A percentile compares a stretch with the other conserved stretches of the same genome.
Conservation (phyloP, 2,329 filamentous ascomycete genomes). For the Helotiales sp. region DNA sequence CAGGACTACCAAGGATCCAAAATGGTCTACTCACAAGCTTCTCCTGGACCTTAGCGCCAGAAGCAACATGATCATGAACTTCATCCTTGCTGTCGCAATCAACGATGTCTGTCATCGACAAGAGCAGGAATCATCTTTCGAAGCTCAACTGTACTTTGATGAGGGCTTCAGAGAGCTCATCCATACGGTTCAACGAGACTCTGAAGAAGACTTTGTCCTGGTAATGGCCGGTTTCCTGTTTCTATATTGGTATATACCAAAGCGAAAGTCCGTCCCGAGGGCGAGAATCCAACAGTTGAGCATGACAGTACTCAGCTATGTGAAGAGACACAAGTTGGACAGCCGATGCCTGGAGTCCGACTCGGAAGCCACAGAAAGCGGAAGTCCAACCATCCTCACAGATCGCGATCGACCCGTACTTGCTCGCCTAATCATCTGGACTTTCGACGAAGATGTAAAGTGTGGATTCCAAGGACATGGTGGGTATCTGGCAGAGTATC, state of each 20-base stretch:
- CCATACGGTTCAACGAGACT: neutral
- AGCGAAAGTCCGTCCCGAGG: neutral
- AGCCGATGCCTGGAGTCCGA: constrained; percentile 2
- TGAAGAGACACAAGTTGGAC: constrained; percentile 7
- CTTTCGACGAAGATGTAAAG: constrained; percentile 11
- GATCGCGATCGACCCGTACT: constrained; percentile 1
- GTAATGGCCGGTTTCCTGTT: constrained; percentile 10
- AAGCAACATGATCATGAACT: constrained; percentile 8
- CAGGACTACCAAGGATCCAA: constrained; percentile 8
- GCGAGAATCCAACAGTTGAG: constrained; percentile 6
- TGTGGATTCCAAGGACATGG: constrained; percentile 11
- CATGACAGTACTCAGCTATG: neutral
- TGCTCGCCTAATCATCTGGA: constrained; percentile 11
- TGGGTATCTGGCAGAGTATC: constrained; percentile 5
- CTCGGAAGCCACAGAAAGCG: neutral
- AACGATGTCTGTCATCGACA: constrained; percentile 8
- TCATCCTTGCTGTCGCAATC: constrained; percentile 10
- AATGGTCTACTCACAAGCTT: constrained; percentile 13
- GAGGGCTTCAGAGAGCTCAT: neutral
- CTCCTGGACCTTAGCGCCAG: constrained; percentile 3
- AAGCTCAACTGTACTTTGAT: constrained; percentile 6
- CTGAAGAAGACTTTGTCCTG: constrained; percentile 1
- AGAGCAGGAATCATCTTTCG: neutral
- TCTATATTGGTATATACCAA: constrained; percentile 8
- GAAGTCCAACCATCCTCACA: neutral